Evolutionary conservation across 768 basidiomycete genomes (phyloP).

Genomic region (Pleurotus salmoneostramineus): DNA sequence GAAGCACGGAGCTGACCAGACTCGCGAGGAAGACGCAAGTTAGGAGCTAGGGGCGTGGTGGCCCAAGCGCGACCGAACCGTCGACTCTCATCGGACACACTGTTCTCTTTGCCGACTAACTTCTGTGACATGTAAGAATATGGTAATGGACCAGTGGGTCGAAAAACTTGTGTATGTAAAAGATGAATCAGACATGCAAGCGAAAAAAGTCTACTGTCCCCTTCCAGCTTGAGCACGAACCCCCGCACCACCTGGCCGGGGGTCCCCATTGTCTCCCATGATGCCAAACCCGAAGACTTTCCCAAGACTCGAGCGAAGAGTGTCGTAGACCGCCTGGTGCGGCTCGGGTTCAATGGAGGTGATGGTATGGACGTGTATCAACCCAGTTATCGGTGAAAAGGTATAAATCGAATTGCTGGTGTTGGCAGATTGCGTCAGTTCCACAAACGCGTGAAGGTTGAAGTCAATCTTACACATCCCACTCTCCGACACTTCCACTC

Average conservation of each 20-base stretch:
- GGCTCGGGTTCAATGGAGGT: slow-evolving; percentile 80
- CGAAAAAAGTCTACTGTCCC: neutral
- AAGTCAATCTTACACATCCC: slow-evolving; percentile 58
- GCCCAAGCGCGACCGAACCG: too few relatives aligned
- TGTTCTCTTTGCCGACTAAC: too few relatives aligned
- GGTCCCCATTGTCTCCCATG: slow-evolving; percentile 12
- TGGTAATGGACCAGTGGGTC: too few relatives aligned
- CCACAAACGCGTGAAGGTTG: slow-evolving; percentile 2
- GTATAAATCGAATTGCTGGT: slow-evolving; percentile 66
- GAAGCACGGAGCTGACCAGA: too few relatives aligned
- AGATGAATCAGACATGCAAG: too few relatives aligned
- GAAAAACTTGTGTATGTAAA: too few relatives aligned
- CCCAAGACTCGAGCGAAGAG: slow-evolving; percentile 40
- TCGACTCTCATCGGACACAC: too few relatives aligned
- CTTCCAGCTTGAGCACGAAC: neutral
- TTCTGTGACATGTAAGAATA: too few relatives aligned
- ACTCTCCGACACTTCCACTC: slow-evolving; percentile 58
- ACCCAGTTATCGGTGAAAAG: slow-evolving; percentile 65
- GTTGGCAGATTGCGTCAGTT: slow-evolving; percentile 26
- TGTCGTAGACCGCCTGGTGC: slow-evolving; percentile 65
- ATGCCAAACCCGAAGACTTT: slow-evolving; percentile 33
- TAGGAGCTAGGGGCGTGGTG: too few relatives aligned
- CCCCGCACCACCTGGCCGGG: slow-evolving; percentile 12
- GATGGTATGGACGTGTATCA: slow-evolving; percentile 60
- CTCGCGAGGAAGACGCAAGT: too few relatives aligned